A percentile compares a stretch with the other conserved stretches of the same genome.
Conservation (phyloP, 192 early-diverging fungal species). For the Piromyces finnis region DNA sequence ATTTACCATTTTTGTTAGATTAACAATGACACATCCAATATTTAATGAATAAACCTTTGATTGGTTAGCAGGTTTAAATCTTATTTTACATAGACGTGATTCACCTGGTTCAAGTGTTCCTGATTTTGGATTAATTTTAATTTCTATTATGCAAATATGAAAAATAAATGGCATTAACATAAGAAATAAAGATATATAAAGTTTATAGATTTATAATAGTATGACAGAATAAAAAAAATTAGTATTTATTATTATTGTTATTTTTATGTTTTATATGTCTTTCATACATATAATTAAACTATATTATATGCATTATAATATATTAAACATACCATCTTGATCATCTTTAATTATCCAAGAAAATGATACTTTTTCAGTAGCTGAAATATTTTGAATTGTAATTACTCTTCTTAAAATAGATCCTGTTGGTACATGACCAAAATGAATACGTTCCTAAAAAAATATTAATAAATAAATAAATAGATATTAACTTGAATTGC, state of each 20-base stretch:
- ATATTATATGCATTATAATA: too few species aligned
- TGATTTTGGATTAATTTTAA: conserved; percentile 13
- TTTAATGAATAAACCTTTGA: conserved; percentile 14
- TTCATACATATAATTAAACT: too few species aligned
- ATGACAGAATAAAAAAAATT: too few species aligned
- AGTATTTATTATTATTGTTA: too few species aligned
- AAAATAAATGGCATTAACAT: too few species aligned
- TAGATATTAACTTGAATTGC: too few species aligned
- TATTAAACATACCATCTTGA: conserved; percentile 3
- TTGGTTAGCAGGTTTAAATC: conserved; percentile 9
- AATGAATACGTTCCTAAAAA: conserved; percentile 21
- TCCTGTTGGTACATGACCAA: conserved; percentile 24
- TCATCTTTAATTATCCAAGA: conserved; percentile 10
- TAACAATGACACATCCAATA: conserved; percentile 20
- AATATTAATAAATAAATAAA: neutral
- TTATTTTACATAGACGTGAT: conserved; percentile 18
- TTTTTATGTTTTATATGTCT: too few species aligned
- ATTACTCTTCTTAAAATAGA: conserved; percentile 13
- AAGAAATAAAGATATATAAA: conserved; percentile 2
- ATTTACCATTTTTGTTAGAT: conserved; percentile 22
- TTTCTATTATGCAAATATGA: conserved; percentile 1
- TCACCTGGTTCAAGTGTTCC: conserved; percentile 13
- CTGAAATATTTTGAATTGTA: conserved; percentile 16
- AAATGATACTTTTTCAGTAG: conserved; percentile 11
- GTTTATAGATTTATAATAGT: too few species aligned